Conservation (phyloP, 1,284 basidiomycete genomes). For the Cryptococcus floricola region DNA sequence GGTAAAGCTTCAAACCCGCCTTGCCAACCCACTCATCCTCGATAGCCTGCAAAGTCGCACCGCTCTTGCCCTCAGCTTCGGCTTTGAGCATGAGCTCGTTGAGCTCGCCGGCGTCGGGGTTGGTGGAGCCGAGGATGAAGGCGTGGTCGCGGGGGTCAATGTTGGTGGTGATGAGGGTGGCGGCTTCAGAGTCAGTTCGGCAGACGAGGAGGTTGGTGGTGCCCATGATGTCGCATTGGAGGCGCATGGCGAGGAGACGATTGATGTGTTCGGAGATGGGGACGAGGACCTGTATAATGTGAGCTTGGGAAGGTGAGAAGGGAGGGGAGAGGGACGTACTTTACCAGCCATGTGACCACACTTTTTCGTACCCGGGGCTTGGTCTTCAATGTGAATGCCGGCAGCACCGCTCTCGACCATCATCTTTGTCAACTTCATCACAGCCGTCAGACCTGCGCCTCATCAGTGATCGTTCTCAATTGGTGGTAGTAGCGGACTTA, state of each 20-base stretch:
- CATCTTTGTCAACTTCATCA: conserved; percentile 88
- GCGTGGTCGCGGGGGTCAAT: conserved; percentile 94
- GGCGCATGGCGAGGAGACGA: conserved; percentile 68
- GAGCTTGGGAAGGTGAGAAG: background rate
- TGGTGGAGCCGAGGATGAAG: conserved; percentile 91
- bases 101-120: conserved; percentile 64
- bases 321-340: conserved; percentile 46
- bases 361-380: conserved; percentile 57
- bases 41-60: conserved; percentile 73
- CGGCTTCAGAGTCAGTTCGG: conserved; percentile 79
- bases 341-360: conserved; percentile 73
- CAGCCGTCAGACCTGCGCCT: conserved; percentile 72
- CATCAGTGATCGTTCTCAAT: background rate
- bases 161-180: conserved; percentile 93
- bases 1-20: conserved; percentile 77
- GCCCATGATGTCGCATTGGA: conserved; percentile 77
- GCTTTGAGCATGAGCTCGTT: conserved; percentile 79
- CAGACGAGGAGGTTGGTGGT: conserved; percentile 71
- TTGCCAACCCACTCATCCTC: conserved; percentile 81
- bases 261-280: conserved; percentile 73
- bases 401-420: conserved; percentile 72
- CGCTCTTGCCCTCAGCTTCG: conserved; percentile 72
- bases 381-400: conserved; percentile 73
- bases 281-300: conserved; percentile 48
- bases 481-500: conserved; percentile 45